Evolutionary conservation across 345 rosid species (phyloP).

Genomic region (Populus tremula): DNA sequence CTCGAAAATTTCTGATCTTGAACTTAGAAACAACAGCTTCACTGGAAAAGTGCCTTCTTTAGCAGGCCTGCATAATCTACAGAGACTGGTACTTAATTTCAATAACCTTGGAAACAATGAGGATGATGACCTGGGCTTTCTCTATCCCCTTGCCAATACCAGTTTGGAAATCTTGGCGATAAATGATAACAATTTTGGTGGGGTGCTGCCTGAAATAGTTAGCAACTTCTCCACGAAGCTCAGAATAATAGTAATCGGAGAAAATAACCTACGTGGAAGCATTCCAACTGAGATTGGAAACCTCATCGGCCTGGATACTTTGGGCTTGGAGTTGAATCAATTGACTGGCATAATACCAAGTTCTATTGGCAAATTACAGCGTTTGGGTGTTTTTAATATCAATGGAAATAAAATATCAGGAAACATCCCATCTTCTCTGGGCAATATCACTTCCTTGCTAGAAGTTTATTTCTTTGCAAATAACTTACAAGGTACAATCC

Average conservation of each 20-base stretch:
- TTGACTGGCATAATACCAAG: too few relatives aligned
- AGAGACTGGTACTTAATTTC: background rate
- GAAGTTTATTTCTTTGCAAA: background rate
- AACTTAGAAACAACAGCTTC: background rate
- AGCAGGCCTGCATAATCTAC: constrained; percentile 6
- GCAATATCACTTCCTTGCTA: background rate
- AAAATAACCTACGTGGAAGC: background rate
- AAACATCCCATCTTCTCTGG: constrained; percentile 4
- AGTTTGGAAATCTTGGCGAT: background rate
- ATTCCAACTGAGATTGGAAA: constrained; percentile 14
- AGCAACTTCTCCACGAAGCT: constrained; percentile 10
- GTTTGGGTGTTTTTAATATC: background rate
- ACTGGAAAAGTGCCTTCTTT: constrained; percentile 15
- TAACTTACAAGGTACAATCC: constrained; percentile 13
- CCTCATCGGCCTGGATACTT: background rate
- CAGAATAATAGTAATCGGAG: rapidly evolving
- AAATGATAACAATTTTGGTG: constrained; percentile 2
- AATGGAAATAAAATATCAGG: background rate
- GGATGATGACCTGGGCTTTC: constrained; percentile 12
- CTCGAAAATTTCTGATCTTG: constrained; percentile 2
- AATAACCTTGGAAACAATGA: constrained; percentile 16
- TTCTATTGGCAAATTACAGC: background rate
- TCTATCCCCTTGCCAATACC: constrained; percentile 1
- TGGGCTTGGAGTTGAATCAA: too few relatives aligned
- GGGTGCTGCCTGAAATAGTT: constrained; percentile 6